Conservation (phyloP, 305 asterid genomes). For the Solanum hybrid region DNA sequence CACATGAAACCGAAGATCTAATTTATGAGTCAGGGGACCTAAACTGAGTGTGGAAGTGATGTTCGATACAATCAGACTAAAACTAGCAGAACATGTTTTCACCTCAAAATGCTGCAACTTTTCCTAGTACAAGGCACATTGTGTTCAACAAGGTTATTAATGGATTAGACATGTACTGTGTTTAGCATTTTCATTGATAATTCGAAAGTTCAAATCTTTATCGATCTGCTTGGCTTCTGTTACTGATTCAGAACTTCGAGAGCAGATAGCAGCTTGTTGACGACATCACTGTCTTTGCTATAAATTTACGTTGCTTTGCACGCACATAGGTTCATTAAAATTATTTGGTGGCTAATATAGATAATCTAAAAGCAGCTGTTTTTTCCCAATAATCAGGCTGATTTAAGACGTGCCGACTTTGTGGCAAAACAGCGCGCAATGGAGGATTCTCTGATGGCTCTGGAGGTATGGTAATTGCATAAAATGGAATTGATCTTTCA, state of each 20-base stretch:
- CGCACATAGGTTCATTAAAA: background rate
- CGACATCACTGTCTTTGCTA: background rate
- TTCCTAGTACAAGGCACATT: background rate
- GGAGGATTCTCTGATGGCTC: slow-evolving; percentile 84
- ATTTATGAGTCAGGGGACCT: background rate
- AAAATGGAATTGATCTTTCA: background rate
- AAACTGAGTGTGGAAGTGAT: background rate
- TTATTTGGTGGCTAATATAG: background rate
- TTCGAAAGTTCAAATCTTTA: background rate
- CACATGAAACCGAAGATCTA: background rate
- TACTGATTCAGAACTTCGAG: background rate
- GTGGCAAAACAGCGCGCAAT: slow-evolving; percentile 84
- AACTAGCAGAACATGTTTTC: background rate
- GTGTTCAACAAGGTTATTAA: background rate
- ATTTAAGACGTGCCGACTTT: slow-evolving; percentile 70
- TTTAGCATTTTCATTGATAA: background rate
- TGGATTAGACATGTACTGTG: background rate
- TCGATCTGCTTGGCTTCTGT: background rate
- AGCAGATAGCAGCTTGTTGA: background rate
- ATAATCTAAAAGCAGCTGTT: background rate
- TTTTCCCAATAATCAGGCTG: slow-evolving; percentile 53
- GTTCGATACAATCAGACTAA: background rate
- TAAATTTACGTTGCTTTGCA: background rate
- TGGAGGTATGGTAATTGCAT: slow-evolving; percentile 46
- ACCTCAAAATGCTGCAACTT: background rate